Evolutionary conservation across 2,329 filamentous ascomycete species (phyloP).

Genomic region (Cucurbitaria berberidis): DNA sequence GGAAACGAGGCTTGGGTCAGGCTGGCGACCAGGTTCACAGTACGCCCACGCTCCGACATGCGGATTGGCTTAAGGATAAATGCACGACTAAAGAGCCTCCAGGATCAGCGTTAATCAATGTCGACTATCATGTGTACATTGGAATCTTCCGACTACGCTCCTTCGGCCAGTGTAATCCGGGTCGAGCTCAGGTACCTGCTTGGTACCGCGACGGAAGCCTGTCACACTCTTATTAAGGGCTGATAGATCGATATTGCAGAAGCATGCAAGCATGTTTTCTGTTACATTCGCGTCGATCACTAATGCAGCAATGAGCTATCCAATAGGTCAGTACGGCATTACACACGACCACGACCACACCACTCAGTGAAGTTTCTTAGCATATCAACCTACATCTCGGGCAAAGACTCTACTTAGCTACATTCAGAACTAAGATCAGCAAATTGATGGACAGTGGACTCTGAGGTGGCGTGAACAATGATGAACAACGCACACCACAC

Average conservation of each 20-base stretch:
- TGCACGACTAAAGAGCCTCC: slow-evolving; percentile 28
- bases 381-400: background rate
- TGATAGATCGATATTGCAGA: slow-evolving; percentile 11
- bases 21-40: slow-evolving; percentile 13
- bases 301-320: background rate
- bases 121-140: slow-evolving; percentile 27
- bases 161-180: slow-evolving; percentile 15
- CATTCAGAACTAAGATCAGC: background rate
- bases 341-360: background rate
- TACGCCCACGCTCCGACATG: slow-evolving; percentile 13
- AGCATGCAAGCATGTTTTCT: background rate
- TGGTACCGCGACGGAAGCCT: slow-evolving; percentile 11
- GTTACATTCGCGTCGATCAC: slow-evolving; percentile 7
- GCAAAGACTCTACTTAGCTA: background rate
- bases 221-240: slow-evolving; percentile 3
- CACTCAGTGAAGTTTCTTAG: background rate
- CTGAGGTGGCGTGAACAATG: background rate
- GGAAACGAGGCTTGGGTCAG: slow-evolving; percentile 10
- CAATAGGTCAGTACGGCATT: background rate
- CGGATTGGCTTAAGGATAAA: slow-evolving; percentile 30
- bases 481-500: background rate
- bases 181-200: slow-evolving; percentile 18
- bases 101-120: slow-evolving; percentile 31
- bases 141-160: slow-evolving; percentile 29
- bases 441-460: background rate